Evolutionary conservation across 257 asterid genomes (phyloP), one percentile per base, ranked within the genome.

Genomic region (Leonotis leonurus): DNA sequence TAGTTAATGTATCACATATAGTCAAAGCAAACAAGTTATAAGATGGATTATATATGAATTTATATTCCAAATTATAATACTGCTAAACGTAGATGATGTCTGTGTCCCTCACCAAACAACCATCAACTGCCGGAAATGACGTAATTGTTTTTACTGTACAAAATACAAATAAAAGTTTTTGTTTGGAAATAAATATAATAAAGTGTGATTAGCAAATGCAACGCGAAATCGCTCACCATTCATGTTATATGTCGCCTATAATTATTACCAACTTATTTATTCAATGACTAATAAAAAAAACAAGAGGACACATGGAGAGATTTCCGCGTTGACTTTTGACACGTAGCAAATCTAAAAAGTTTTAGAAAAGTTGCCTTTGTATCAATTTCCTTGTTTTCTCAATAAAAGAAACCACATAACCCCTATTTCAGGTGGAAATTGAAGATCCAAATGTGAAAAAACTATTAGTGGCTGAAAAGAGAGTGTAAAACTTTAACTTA

Each of bases 401-500:
- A 13, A 53, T 44, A 48, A 17, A n/a, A n/a, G n/a, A 33, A 24
- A 24, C 3, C 9, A 45, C 8, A 43, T 22, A 45, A 13, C 30
- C 61, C 65, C 45, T 12, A 59, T 21, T 32, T 58, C 17, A 72
- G 65, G 72, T 53, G 22, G 65, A 62, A 22, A 56, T 62, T 68
- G 63, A 62, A 35, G 62, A 67, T 73, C 73, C 68, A 74, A 56
- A 56, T 69, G 80, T 74, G n/a, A 18, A 41, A 36, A 5, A 32
- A 32, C 6, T 27, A 27, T 27, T 27, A 8, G 52, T 56, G 18
- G 49, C 24, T 58, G 62, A 63, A 63, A 56, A 49, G 45, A 62
- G 59, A 27, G 26, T 16, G 50, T 25, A 30, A 5, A 5, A 30
- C 2, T 32, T 32, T 32, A 30, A 30, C 8, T 30, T 5, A 30